Conservation (phyloP, 73 alveolate species). For the Urostyla sp. region DNA sequence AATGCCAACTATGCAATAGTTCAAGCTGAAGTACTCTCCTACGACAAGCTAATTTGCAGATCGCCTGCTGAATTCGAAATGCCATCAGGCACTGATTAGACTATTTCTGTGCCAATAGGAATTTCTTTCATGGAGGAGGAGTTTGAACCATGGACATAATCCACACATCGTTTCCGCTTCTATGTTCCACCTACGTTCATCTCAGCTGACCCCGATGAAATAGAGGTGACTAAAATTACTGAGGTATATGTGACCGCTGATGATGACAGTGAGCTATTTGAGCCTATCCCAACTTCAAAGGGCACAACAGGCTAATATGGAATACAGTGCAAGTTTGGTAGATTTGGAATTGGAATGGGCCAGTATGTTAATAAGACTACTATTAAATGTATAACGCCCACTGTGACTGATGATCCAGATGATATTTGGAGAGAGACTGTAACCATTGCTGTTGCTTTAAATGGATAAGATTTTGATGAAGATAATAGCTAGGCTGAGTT, state of each 20-base stretch:
- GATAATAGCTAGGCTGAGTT: slow-evolving; percentile 60
- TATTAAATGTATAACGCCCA: slow-evolving; percentile 88
- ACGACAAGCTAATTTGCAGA: slow-evolving; percentile 84
- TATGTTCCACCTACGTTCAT: slow-evolving; percentile 81
- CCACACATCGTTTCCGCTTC: slow-evolving; percentile 83
- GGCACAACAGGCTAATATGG: slow-evolving; percentile 69
- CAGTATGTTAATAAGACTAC: slow-evolving; percentile 80
- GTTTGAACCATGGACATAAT: slow-evolving; percentile 90
- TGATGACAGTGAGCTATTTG: slow-evolving; percentile 75
- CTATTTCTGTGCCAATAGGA: slow-evolving; percentile 91
- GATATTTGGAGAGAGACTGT: slow-evolving; percentile 83
- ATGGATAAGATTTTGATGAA: slow-evolving; percentile 89
- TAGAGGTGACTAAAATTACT: slow-evolving; percentile 72
- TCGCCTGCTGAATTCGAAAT: slow-evolving; percentile 85
- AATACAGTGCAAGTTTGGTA: slow-evolving; percentile 90
- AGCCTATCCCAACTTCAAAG: slow-evolving; percentile 75
- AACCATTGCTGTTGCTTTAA: slow-evolving; percentile 79
- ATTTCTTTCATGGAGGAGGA: slow-evolving; percentile 89
- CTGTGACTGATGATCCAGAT: slow-evolving; percentile 79
- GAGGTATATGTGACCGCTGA: slow-evolving; percentile 80
- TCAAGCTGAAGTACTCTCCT: slow-evolving; percentile 81
- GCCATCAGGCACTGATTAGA: slow-evolving; percentile 85
- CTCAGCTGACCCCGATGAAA: slow-evolving; percentile 75
- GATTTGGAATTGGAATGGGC: slow-evolving; percentile 86
- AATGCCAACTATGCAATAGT: slow-evolving; percentile 87